Base-by-base conservation (phyloP, 2,329 filamentous ascomycete species). In the Fusarium duplospermum region DNA sequence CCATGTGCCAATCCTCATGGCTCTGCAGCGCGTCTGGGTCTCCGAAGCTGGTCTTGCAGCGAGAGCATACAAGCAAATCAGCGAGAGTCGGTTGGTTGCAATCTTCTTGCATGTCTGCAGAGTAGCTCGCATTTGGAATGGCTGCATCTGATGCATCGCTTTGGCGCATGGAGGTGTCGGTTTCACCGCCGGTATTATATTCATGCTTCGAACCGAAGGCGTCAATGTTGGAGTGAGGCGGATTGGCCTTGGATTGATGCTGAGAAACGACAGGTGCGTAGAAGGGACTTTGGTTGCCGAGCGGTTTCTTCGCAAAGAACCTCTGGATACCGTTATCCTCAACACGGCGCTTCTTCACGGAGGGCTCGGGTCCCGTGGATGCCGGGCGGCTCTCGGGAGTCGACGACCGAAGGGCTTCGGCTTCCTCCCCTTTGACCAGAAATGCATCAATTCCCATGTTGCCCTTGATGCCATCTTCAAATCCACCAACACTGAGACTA, bases 1-100 rank as follows among this genome's bases (percentile, higher is more conserved):
- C 96, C 83, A 98, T 93, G 83, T 99, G 96, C 92, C 95, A 98
- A 82, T 99, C 96, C 63, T 92, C 87, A 81, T 99, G 96, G 83
- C 93, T 95, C 74, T 91, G 89, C 56, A 91, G 80, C 76, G 89
- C 88, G 65, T 92, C 89, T 29, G 85, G 80, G 42, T 87, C 85
- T 14, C 87, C 85, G 36, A 96, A 85, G n/a, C 81, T 80, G 77
- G 88, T 87, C 68, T 88, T 87, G 82, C 95, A 98, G 71, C 90
- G 90, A 59, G 85, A 80, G 81, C 94, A 97, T 45, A 82, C 77
- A 76, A 86, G 83, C 54, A 42, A 57, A 50, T 83, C 79, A 40
- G 78, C 81, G 72, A 82, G 81, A 77, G 80, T 78, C 75, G 83
- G 81, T 57, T 81, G 76, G 36, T 67, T 66, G 36, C 70, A 56